Percentiles rank a stretch among this genome's conserved stretches.
Conservation (phyloP, 1,139 yeast genomes). For the Pichia sp. region DNA sequence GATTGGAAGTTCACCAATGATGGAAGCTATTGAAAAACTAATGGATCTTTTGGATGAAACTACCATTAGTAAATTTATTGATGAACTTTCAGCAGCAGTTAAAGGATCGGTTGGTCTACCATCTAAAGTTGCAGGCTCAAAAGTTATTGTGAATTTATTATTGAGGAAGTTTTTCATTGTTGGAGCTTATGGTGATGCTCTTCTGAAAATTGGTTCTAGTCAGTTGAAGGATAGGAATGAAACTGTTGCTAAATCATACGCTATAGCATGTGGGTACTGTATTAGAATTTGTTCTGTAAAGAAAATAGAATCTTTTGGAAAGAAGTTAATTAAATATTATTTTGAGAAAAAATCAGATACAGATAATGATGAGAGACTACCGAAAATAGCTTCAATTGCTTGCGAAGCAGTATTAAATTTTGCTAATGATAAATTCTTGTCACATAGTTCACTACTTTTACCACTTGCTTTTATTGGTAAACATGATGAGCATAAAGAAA, state of each 20-base stretch:
- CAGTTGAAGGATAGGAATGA: slow-evolving; percentile 68
- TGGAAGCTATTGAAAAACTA: slow-evolving; percentile 76
- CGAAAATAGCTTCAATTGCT: slow-evolving; percentile 54
- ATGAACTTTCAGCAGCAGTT: slow-evolving; percentile 41
- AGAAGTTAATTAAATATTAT: slow-evolving; percentile 46
- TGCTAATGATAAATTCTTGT: slow-evolving; percentile 61
- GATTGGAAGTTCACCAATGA: slow-evolving; percentile 76
- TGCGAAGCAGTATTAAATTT: slow-evolving; percentile 63
- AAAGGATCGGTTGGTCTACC: slow-evolving; percentile 81
- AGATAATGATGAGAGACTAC: slow-evolving; percentile 13
- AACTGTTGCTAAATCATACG: slow-evolving; percentile 68
- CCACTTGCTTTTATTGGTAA: slow-evolving; percentile 78
- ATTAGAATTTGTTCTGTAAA: slow-evolving; percentile 57
- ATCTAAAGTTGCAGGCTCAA: slow-evolving; percentile 83
- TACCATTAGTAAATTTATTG: slow-evolving; percentile 46
- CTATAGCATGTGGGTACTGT: slow-evolving; percentile 74
- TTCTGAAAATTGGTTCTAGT: slow-evolving; percentile 48
- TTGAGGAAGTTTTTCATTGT: slow-evolving; percentile 48
- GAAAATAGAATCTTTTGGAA: slow-evolving; percentile 48
- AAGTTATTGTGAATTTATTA: slow-evolving; percentile 59
- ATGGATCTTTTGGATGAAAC: slow-evolving; percentile 50
- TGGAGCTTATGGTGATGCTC: slow-evolving; percentile 54
- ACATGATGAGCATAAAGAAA: slow-evolving; percentile 50
- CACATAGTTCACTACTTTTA: slow-evolving; percentile 56
- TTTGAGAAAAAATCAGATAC: slow-evolving; percentile 41